Evolutionary conservation across 192 early-diverging fungal genomes (phyloP), one percentile per base, ranked within the genome.

Genomic region (Podila clonocystis): DNA sequence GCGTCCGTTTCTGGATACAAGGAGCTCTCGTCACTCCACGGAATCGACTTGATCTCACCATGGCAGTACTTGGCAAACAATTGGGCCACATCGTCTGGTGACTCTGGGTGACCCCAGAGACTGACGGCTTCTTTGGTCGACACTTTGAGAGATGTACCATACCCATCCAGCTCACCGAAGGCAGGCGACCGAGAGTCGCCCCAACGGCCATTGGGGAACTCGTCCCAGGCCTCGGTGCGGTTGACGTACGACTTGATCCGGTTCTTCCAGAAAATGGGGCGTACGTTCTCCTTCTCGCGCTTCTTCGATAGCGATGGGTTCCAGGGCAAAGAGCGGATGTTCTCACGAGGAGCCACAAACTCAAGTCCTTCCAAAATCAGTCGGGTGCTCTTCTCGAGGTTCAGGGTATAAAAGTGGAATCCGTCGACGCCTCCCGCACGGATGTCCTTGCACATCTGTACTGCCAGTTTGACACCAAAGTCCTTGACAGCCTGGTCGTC

Each of bases 251-350:
- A 93, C 65, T 91, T 89, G n/a, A 93, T 89, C 34, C 96, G 91
- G 89, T 98, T 98, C 79, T 92, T 91, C 97, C 97, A 98, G 68
- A 98, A 98, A 72, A 98, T 98, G 30, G 97, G 96, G 28, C 97
- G 94, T 64, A 98, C 96, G 60, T 91, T 95, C 85, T 98, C 97
- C 75, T 94, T 93, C 33, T 92, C 90, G 61, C 94, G 91, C 55
- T 94, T 94, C 41, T 82, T 62, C 19, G 66, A 61, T 19, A 87
- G 63, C 15, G 84, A 83, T 34, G 82, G 82, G 29, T 73, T 80
- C 82, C 82, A 84, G 36, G 82, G 75, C 49, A 84, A 30, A 29
- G 74, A 90, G 52, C 91, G 86, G 26, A 86, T 85, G 28, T 69
- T 67, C 50, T 92, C 89, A 62, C 82, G 65, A 15, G 88, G 86